These are phyloP conservation scores for Pulveroboletus ravenelii DNA, from an alignment of 768 basidiomycete species.

Conservation along the genomic window DNA sequence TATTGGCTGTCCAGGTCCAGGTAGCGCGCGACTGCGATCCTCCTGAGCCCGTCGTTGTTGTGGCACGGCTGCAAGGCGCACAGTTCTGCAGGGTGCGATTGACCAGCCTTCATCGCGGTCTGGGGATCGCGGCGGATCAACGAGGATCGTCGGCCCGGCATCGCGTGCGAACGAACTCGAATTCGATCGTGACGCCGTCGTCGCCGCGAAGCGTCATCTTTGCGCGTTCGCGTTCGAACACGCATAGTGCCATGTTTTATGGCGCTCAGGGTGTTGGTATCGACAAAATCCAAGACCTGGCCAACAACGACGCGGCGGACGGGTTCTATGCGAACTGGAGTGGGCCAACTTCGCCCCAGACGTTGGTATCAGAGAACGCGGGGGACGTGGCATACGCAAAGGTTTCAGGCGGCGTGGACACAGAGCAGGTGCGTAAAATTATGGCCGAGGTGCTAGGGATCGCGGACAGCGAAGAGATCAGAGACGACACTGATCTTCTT, in stretches of 20 bases:
- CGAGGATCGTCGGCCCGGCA: not conserved
- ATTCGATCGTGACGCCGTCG: conserved; percentile 22
- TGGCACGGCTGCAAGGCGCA: conserved; percentile 55
- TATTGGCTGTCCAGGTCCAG: conserved; percentile 40
- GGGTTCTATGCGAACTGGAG: conserved; percentile 12
- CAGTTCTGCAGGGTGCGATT: conserved; percentile 56
- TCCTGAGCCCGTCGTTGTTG: conserved; percentile 29
- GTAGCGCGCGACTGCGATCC: conserved; percentile 27
- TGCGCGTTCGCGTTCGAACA: conserved; percentile 26
- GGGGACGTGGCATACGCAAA: not conserved
- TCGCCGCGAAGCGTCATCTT: conserved; percentile 29
- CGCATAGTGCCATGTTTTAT: conserved; percentile 13
- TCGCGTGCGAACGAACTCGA: conserved; percentile 25
- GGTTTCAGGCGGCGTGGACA: not conserved
- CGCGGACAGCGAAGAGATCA: conserved; percentile 31
- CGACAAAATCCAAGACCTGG: conserved; percentile 1
- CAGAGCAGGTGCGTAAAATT: conserved; percentile 32
- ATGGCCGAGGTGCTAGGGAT: conserved; percentile 45
- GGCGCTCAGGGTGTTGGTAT: not conserved
- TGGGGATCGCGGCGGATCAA: conserved; percentile 34
- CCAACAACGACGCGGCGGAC: not conserved
- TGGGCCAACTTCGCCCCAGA: conserved; percentile 33
- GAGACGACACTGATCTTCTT: conserved; percentile 43
- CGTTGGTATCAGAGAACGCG: conserved; percentile 34
- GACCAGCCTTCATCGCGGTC: conserved; percentile 42